These are phyloP conservation scores for Malassezia brasiliensis DNA, from an alignment of 1,284 basidiomycete genomes.

Conservation along the genomic window DNA sequence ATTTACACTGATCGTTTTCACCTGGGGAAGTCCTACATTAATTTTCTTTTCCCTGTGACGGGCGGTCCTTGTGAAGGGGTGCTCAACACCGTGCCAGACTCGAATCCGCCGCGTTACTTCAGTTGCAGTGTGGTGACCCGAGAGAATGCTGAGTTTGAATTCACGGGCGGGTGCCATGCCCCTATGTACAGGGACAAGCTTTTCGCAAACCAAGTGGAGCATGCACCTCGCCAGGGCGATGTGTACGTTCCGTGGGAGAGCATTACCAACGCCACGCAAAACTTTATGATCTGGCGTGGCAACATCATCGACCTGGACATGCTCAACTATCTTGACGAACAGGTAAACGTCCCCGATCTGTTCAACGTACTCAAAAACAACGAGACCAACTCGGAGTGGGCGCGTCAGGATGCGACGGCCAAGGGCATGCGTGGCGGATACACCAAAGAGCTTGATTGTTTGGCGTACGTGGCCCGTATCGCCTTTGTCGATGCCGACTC, in stretches of 20 bases:
- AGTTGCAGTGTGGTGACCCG: slow-evolving; percentile 59
- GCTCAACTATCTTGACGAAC: slow-evolving; percentile 57
- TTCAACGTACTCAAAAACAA: slow-evolving; percentile 74
- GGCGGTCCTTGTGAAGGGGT: slow-evolving; percentile 74
- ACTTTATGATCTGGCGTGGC: slow-evolving; percentile 84
- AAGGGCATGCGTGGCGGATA: slow-evolving; percentile 62
- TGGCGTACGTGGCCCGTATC: slow-evolving; percentile 73
- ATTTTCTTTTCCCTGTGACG: slow-evolving; percentile 86
- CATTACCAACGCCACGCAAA: slow-evolving; percentile 60
- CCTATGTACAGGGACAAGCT: neutral
- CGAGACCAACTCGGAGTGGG: slow-evolving; percentile 53
- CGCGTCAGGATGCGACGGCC: slow-evolving; percentile 76
- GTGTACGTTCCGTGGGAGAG: slow-evolving; percentile 67
- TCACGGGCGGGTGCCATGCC: neutral
- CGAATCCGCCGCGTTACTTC: slow-evolving; percentile 66
- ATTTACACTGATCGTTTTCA: slow-evolving; percentile 67
- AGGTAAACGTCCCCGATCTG: slow-evolving; percentile 54
- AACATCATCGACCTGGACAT: slow-evolving; percentile 77
- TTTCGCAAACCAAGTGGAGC: neutral
- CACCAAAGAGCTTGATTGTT: slow-evolving; percentile 62
- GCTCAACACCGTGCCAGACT: slow-evolving; percentile 50
- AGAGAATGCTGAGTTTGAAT: too few species aligned
- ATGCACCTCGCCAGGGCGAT: neutral
- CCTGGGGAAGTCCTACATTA: slow-evolving; percentile 74
- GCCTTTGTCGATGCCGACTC: slow-evolving; percentile 88